Base-by-base conservation (phyloP, 768 basidiomycete species). In the Russula earlei region DNA sequence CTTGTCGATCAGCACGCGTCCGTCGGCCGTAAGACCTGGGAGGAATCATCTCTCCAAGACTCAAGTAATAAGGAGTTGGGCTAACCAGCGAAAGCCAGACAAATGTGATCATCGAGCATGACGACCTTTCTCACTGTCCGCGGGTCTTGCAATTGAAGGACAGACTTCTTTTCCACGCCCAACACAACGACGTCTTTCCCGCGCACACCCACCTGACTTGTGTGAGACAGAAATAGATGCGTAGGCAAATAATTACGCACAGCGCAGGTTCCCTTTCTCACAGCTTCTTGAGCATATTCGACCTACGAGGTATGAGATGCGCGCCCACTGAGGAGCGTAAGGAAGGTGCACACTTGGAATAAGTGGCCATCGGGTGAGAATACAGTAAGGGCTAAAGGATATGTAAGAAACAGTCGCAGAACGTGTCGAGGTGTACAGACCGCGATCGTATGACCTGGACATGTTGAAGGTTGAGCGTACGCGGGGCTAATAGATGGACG, bases 311-410 rank as follows among this genome's bases (percentile, higher is more conserved):
- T 36, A 67, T 59, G 59, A 66, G 49, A 63, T 59, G 61, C 47
- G 60, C 33, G 24, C 2, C 20, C 19, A 34, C 7, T 25, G 37
- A 36, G 34, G 22, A 27, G 47, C 38, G 49, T 27, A 14, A 3
- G 5, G 31, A 14, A 43, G 19, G 43, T 10, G 55, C 49, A 29
- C 62, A 91, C 93, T 80, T 97, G 93, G 79, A 97, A 96, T 64
- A 99, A 77, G 75, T 99, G 96, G 17, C 96, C 96, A 76, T 98
- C 96, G 56, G 95, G 95, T 41, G 93, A 96, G 78, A 96, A 95
- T 68, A 95, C 92, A 61, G 95, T 98, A 61, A 98, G 84, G 45
- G 94, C 94, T 96, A 44, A 31, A 12, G 15, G 49, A 27, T 36
- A n/a, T 58, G 61, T 37, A 25, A 36, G 54, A 11, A 45, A 55